Base-by-base conservation (phyloP, 208 protist species). In the Polymyxa betae region DNA sequence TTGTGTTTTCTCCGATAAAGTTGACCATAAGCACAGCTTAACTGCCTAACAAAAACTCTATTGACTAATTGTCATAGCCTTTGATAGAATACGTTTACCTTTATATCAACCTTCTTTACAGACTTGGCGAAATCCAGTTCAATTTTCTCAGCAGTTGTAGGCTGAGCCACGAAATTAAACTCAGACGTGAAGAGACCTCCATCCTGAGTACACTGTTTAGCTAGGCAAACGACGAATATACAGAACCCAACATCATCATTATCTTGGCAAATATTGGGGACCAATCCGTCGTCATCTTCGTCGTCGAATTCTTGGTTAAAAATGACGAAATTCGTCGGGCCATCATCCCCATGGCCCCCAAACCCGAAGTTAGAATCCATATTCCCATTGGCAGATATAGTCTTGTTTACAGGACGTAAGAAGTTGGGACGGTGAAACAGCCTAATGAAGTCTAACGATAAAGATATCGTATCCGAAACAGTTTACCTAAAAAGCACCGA, bases 91-190 rank as follows among this genome's bases (percentile, higher is more conserved):
- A 24, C 12, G 24, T 24, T 60, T 60, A 29, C 49, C 40, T 82
- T 82, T 35, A 82, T 82, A 43, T 82, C 72, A 82, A 82, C 72
- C 35, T 43, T 35, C 35, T 82, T 82, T 12, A n/a, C 5, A 16
- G 72, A 5, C 35, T 82, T 82, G 16, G 72, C 72, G n/a, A 82
- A 82, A n/a, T 82, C 72, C 5, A 82, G 5, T 35, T 82, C 72
- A 35, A 82, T 43, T 43, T 35, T 82, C 5, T 82, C 72, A 40
- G 72, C 72, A 35, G 40, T 82, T 40, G 12, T 82, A 82, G 72
- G 72, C 72, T 82, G 72, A 35, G 5, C 72, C 5, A 82, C 72
- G 12, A 82, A 43, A 5, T 5, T 43, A 12, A 82, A 43, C 35
- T 82, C 72, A 38, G 72, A 60, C 5, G 49, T 24, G 49, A 60